Evolutionary conservation across 768 basidiomycete genomes (phyloP).

Genomic region (Cyclocybe aegerita): DNA sequence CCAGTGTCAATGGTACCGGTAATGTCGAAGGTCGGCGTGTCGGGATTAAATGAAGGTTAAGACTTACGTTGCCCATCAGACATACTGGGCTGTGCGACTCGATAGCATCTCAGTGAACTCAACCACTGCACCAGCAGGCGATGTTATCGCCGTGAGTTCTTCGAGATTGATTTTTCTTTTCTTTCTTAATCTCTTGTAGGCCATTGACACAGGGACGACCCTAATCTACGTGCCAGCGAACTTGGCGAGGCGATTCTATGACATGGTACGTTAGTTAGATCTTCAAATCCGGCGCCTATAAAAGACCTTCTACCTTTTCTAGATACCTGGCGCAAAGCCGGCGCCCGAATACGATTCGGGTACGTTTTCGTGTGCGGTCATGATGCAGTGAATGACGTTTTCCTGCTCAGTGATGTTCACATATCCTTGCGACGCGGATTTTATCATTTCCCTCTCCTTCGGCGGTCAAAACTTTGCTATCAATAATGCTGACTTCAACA

Average conservation of each 20-base stretch:
- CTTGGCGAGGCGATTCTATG: conserved; percentile 47
- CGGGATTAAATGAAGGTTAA: neutral
- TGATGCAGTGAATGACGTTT: neutral
- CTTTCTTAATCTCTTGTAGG: conserved; percentile 30
- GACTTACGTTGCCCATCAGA: conserved; percentile 27
- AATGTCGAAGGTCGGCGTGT: conserved; percentile 29
- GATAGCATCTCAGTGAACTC: conserved; percentile 37
- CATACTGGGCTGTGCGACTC: conserved; percentile 61
- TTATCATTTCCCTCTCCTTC: conserved; percentile 43
- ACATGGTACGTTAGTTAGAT: conserved; percentile 22
- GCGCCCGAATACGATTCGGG: conserved; percentile 44
- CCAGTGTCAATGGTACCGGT: conserved; percentile 34
- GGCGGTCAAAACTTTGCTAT: conserved; percentile 39
- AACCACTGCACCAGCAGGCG: conserved; percentile 16
- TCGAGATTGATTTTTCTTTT: conserved; percentile 1
- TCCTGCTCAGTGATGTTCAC: conserved; percentile 45
- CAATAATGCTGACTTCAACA: conserved; percentile 52
- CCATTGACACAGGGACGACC: conserved; percentile 69
- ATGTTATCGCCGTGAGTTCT: conserved; percentile 36
- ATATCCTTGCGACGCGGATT: conserved; percentile 45
- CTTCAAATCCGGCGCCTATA: neutral
- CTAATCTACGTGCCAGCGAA: conserved; percentile 55
- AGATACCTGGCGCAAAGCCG: conserved; percentile 51
- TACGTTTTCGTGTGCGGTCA: conserved; percentile 7
- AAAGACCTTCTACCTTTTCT: neutral